phyloP scores from a whole-genome alignment of 129 eudicot genomes.

The Apium graveolens region DNA sequence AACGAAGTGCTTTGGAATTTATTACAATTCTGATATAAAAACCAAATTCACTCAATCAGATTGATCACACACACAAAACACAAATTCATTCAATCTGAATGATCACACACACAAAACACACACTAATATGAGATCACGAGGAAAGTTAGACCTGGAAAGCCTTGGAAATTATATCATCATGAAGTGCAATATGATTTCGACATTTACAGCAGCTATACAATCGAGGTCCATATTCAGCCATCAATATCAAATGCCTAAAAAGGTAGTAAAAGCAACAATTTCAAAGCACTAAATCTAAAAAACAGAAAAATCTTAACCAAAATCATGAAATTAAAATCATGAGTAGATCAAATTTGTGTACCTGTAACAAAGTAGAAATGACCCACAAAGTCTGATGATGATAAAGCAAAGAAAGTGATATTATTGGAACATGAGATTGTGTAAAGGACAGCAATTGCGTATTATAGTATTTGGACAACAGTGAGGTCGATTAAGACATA shows the following conservation, averaged over 20 bases:
- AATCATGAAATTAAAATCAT: background rate
- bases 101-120: background rate
- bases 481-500: slow-evolving; percentile 13
- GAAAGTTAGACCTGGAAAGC: slow-evolving; percentile 50
- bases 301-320: background rate
- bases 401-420: slow-evolving; percentile 4
- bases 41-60: too few relatives aligned
- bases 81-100: background rate
- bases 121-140: too few relatives aligned
- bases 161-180: slow-evolving; percentile 70
- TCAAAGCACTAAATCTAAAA: background rate
- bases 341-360: background rate
- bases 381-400: slow-evolving; percentile 6
- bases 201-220: slow-evolving; percentile 68
- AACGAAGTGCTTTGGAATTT: too few relatives aligned
- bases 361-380: slow-evolving; percentile 2
- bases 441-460: background rate
- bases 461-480: background rate
- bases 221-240: slow-evolving; percentile 79
- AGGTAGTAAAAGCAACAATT: background rate
- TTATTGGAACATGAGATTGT: slow-evolving; percentile 9
- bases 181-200: slow-evolving; percentile 73
- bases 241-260: slow-evolving; percentile 9
- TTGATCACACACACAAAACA: too few relatives aligned
- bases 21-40: too few relatives aligned